Conservation (phyloP, 1,284 basidiomycete genomes). For the Prillingera fragicola region DNA sequence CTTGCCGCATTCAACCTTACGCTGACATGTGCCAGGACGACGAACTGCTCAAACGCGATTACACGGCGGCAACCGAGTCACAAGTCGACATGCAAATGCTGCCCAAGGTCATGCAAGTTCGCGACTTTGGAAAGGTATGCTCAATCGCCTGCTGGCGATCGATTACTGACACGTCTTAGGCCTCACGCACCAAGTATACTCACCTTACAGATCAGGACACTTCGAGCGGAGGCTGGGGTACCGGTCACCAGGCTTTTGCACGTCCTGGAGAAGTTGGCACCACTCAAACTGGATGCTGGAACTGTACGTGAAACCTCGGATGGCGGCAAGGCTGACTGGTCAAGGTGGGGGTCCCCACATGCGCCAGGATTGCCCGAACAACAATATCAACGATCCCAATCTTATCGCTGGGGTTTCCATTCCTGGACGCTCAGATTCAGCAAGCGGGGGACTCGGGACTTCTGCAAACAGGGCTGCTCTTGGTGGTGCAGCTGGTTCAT, state of each 20-base stretch:
- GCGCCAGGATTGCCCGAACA: conserved; percentile 56
- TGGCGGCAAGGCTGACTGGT: background rate
- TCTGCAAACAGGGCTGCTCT: conserved; percentile 13
- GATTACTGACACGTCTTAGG: conserved; percentile 9
- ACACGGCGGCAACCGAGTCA: conserved; percentile 78
- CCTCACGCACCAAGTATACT: conserved; percentile 63
- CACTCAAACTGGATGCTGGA: conserved; percentile 71
- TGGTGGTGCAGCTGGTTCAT: no score
- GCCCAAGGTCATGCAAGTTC: conserved; percentile 94
- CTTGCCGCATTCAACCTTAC: background rate
- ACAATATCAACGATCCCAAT: conserved; percentile 32
- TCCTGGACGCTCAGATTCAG: conserved; percentile 9
- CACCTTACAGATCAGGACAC: conserved; percentile 95
- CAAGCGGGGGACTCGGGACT: conserved; percentile 3
- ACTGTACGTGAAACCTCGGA: conserved; percentile 51
- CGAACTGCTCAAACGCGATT: conserved; percentile 84
- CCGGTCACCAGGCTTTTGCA: conserved; percentile 54
- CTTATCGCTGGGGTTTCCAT: conserved; percentile 21
- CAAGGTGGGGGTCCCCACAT: conserved; percentile 73
- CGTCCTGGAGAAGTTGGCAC: conserved; percentile 50
- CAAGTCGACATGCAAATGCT: conserved; percentile 78
- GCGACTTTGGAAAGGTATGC: conserved; percentile 70
- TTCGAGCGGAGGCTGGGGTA: conserved; percentile 68
- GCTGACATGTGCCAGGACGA: conserved; percentile 58
- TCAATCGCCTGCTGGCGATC: background rate